These are phyloP conservation scores for Nicotiana rustica DNA, from an alignment of 305 asterid species.

Conservation along the genomic window DNA sequence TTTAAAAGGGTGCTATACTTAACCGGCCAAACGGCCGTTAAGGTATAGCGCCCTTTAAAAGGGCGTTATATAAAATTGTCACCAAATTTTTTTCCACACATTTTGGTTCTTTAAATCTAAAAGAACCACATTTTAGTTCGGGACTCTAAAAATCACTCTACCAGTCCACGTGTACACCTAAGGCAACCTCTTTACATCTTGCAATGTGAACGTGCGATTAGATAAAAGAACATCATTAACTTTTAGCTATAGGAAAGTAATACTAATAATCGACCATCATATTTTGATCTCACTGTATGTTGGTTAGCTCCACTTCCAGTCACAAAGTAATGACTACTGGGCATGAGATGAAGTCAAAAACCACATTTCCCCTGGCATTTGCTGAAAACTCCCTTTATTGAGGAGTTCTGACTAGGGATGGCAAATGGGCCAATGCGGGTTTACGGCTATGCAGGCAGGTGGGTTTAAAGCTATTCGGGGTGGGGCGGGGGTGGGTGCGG, in stretches of 20 bases:
- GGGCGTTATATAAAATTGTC: too few relatives aligned
- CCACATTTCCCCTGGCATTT: background rate
- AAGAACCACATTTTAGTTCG: too few relatives aligned
- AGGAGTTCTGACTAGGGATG: background rate
- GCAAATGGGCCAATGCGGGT: too few relatives aligned
- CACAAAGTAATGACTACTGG: background rate
- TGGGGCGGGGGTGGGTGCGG: too few relatives aligned
- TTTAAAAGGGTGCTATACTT: too few relatives aligned
- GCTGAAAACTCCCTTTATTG: background rate
- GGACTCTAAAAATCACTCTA: background rate
- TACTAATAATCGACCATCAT: background rate
- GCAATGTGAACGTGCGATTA: background rate
- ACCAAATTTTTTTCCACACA: too few relatives aligned
- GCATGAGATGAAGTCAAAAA: background rate
- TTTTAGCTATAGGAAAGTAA: background rate
- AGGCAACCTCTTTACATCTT: background rate
- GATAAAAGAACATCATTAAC: too few relatives aligned
- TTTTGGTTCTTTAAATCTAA: too few relatives aligned
- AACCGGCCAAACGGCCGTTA: too few relatives aligned
- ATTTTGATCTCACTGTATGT: background rate
- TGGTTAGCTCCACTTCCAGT: background rate
- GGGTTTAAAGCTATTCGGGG: too few relatives aligned
- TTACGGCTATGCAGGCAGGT: too few relatives aligned
- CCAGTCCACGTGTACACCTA: background rate
- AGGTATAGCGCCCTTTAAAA: too few relatives aligned